Base-by-base conservation (phyloP, 1,284 basidiomycete genomes). In the Trichosporon asahii region DNA sequence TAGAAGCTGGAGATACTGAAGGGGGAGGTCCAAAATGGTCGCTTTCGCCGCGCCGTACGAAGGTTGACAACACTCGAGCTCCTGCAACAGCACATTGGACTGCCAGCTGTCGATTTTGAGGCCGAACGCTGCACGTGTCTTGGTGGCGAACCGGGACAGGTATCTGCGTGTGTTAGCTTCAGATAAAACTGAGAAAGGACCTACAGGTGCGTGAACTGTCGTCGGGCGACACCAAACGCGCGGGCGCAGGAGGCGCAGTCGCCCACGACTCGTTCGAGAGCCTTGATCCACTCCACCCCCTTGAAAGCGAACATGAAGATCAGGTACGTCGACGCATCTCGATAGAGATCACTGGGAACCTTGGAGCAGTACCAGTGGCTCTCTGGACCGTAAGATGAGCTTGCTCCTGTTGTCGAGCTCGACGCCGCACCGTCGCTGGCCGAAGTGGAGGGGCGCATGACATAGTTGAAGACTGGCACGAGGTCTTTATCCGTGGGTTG, bases 271-370 rank as follows among this genome's bases (percentile, higher is more conserved):
- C 73, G 74, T 64, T 85, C 84, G 64, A 94, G 80, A 70, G 85
- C 86, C 18, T 79, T 78, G 78, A 89, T 88, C 91, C 91, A 95
- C 21, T 64, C 64, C 18, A 40, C 88, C 66, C 78, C 70, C 31
- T 88, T 85, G 76, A 93, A 95, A 3, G 93, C 93, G 76, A 91
- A 90, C 60, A 95, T 82, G 71, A 92, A 88, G 66, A 94, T 85
- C 64, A 93, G 86, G 83, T 93, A 95, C 0, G 88, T 89, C 0
- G 93, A 91, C 1, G 89, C 88, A 37, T 79, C 73, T 3, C 68
- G 66, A 65, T 78, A 75, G 12, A 79, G 66, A 1, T 65, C 44
- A 8, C 73, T 74, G 1, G 67, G 61, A 0, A 76, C 73, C 53
- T 76, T 73, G 5, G 73, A 2, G 70, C 82, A 83, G 71, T 77